phyloP scores from a whole-genome alignment of 306 rosid genomes.

The Comarum palustre region DNA sequence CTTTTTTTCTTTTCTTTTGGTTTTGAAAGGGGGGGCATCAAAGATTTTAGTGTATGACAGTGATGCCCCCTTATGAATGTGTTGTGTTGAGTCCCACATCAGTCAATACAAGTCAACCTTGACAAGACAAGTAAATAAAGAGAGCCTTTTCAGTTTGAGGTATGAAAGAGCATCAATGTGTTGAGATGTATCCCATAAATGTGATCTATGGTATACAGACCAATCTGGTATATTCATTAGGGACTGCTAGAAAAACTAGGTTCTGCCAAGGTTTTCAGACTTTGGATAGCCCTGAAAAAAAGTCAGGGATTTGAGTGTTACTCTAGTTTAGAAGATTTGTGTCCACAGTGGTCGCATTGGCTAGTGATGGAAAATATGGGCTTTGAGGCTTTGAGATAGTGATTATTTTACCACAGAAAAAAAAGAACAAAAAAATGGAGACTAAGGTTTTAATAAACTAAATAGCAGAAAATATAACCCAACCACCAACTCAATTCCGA shows the following conservation, averaged over 20 bases:
- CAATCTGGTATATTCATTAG: no score
- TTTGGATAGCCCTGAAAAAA: background rate
- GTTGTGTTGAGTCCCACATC: background rate
- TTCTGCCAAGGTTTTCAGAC: background rate
- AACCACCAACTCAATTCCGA: background rate
- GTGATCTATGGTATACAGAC: background rate
- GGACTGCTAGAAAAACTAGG: background rate
- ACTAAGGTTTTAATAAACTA: background rate
- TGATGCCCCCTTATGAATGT: background rate
- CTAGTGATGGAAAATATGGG: background rate
- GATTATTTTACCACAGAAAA: background rate
- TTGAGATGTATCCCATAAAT: background rate
- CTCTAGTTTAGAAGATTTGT: background rate
- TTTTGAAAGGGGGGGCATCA: background rate
- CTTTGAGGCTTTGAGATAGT: background rate
- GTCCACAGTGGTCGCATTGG: background rate
- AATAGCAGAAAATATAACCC: background rate
- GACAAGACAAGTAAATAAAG: background rate
- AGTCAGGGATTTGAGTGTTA: background rate
- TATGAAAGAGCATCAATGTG: background rate
- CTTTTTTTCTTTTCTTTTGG: background rate
- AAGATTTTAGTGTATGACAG: background rate
- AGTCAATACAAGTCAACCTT: background rate
- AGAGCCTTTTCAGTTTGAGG: background rate
- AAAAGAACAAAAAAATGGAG: background rate